phyloP scores from a whole-genome alignment of 441 rosid genomes.

The Sinapis alba region DNA sequence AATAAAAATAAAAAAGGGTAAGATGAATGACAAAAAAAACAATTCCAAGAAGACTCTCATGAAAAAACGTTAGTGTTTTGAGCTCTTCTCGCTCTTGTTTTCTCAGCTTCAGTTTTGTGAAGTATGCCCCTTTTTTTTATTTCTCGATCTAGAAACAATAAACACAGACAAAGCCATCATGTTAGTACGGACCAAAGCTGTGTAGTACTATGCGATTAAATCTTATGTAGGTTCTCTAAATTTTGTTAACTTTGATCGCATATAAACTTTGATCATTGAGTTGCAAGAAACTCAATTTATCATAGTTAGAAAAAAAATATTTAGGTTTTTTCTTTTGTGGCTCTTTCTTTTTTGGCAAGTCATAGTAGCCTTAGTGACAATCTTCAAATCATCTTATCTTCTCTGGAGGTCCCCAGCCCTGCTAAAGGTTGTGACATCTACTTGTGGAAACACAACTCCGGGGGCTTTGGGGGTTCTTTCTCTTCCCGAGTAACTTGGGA shows the following conservation, averaged over 20 bases:
- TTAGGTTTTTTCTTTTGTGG: too few relatives aligned
- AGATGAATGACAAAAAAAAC: slow-evolving; percentile 82
- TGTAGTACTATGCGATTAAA: not conserved
- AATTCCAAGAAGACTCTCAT: slow-evolving; percentile 88
- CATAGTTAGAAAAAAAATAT: too few relatives aligned
- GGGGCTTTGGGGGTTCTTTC: too few relatives aligned
- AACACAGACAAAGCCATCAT: not conserved
- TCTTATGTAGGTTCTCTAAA: not conserved
- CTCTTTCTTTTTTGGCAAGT: not conserved
- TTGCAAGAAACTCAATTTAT: too few relatives aligned
- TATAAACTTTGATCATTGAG: too few relatives aligned
- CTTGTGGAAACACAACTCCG: too few relatives aligned
- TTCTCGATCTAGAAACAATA: not conserved
- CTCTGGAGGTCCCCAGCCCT: too few relatives aligned
- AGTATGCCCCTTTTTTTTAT: not conserved
- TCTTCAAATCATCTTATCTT: too few relatives aligned
- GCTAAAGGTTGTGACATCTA: too few relatives aligned
- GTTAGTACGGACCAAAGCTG: not conserved
- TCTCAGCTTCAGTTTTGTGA: not conserved
- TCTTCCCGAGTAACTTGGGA: too few relatives aligned
- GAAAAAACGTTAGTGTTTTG: slow-evolving; percentile 69
- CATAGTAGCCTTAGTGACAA: not conserved
- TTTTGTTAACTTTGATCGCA: not conserved
- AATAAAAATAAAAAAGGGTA: too few relatives aligned
- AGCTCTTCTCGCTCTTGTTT: not conserved